Base-by-base conservation (phyloP, 805 yeast genomes). In the Zygoascus ofunaensis region DNA sequence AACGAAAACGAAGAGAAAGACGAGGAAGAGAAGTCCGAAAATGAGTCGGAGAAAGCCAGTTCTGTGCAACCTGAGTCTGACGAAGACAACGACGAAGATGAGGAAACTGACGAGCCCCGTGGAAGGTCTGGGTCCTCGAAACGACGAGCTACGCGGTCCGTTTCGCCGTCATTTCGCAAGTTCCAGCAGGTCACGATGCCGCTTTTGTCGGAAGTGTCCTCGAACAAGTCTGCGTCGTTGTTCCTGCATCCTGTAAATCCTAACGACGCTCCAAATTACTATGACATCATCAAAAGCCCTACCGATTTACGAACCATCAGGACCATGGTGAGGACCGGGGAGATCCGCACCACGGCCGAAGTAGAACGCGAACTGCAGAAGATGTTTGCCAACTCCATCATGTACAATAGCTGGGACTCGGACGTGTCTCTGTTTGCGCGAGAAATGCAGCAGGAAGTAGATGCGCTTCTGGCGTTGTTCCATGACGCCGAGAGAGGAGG, bases 331-430 rank as follows among this genome's bases (percentile, higher is more conserved):
- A 78, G 78, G 49, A 77, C 76, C 41, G 80, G 79, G 0, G 69
- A 72, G 44, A 72, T 84, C 35, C 68, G 71, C 30, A 58, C 59
- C 15, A 61, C 64, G 8, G 66, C 58, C 19, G 78, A 80, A 46
- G 64, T 85, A 19, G 86, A 84, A 52, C 66, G 82, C 41, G 85
- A 81, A 49, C 67, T 85, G 37, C 71, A 80, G 65, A 66, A 80
- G 47, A 82, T 85, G 92, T 82, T 81, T 63, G 82, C 90, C 42
- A 85, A 85, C 60, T 85, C 90, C 15, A 73, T 84, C 15, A 85
- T 85, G 92, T 85, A 79, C 63, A 84, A 85, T 60, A 74, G 74
- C 53, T 70, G 76, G 49, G 77, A 73, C 48, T 74, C 79, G 22
- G 86, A 80, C 43, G 70, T 82, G 48, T 76, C 74, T 36, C 60